These are phyloP conservation scores for Trifolium fragiferum DNA, from an alignment of 306 rosid genomes.

Conservation along the genomic window DNA sequence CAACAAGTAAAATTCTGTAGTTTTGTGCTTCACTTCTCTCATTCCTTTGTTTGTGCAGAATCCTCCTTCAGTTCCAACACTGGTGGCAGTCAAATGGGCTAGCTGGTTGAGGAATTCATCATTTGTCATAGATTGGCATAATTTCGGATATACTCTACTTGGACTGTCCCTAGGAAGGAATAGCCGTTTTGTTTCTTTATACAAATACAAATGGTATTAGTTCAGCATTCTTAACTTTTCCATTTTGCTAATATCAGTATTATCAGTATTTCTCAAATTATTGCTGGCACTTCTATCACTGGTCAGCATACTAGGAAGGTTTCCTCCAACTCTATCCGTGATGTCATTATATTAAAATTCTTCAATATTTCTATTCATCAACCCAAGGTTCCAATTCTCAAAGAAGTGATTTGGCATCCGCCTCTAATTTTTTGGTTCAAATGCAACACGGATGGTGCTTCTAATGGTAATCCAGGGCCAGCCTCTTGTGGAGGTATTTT, in stretches of 20 bases:
- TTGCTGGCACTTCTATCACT: too few relatives aligned
- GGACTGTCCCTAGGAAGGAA: slow-evolving; percentile 87
- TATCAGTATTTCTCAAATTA: too few relatives aligned
- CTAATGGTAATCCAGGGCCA: too few relatives aligned
- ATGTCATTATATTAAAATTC: too few relatives aligned
- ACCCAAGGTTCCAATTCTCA: too few relatives aligned
- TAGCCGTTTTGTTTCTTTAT: slow-evolving; percentile 73
- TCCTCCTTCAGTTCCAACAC: slow-evolving; percentile 98
- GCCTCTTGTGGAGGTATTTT: too few relatives aligned
- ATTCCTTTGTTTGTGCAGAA: slow-evolving; percentile 62
- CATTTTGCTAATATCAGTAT: slow-evolving; percentile 12
- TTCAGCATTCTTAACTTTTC: slow-evolving; percentile 39
- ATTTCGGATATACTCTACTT: slow-evolving; percentile 92
- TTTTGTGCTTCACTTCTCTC: slow-evolving; percentile 26
- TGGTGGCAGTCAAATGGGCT: slow-evolving; percentile 92
- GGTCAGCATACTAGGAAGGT: too few relatives aligned
- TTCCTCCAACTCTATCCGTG: too few relatives aligned
- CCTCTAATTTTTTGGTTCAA: too few relatives aligned
- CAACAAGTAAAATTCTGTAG: background rate
- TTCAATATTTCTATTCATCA: too few relatives aligned
- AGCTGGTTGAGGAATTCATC: slow-evolving; percentile 78
- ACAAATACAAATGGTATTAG: slow-evolving; percentile 82
- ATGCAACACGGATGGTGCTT: too few relatives aligned
- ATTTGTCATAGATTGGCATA: slow-evolving; percentile 96
- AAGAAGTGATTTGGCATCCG: too few relatives aligned